Evolutionary conservation across 192 early-diverging fungal species (phyloP), one percentile per base, ranked within the genome.

Genomic region (Coemansia sp.): DNA sequence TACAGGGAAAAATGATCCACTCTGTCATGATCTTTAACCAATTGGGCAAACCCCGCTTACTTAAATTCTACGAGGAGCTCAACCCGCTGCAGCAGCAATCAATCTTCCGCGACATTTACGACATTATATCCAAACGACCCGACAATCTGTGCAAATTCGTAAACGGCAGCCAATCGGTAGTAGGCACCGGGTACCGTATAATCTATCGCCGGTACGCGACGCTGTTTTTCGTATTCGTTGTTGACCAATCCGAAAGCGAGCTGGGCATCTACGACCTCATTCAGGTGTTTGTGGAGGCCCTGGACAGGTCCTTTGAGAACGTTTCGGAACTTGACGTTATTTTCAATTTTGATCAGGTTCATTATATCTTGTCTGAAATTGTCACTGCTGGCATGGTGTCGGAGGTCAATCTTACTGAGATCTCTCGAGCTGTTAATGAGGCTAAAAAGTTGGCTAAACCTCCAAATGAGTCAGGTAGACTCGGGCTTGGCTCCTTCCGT

Each of bases 11-110:
- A 69, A 93, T 93, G 91, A 95, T 99, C 72, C 91, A 94, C 67
- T 93, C 94, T n/a, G 95, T 96, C n/a, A 89, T 97, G 67, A 98
- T 98, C 77, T 98, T 99, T 83, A 99, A 99, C 84, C 97, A 95
- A 74, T 89, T 93, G 67, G 97, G 97, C 60, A 98, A 96, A 71
- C 93, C 97, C 45, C 89, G 97, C 66, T 75, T 98, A 22, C 89
- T 94, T 71, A 91, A 94, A 72, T 96, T 95, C 84, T 99, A 98
- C 77, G 89, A 94, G 72, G 93, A 94, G 63, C 85, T 97, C 48
- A 91, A 92, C 76, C 94, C 32, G 77, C 85, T 7, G 86, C 85
- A 43, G n/a, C 94, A 97, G 71, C 94, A 97, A 78, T 86, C 90
- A 22, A 85, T 95, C 43, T 74, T 98, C 64, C 89, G 93, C 73